Percentiles rank a stretch among this genome's conserved stretches.
Evolutionary conservation across 495 filamentous ascomycete species (phyloP).

Genomic region (Trichoderma asperelloides): DNA sequence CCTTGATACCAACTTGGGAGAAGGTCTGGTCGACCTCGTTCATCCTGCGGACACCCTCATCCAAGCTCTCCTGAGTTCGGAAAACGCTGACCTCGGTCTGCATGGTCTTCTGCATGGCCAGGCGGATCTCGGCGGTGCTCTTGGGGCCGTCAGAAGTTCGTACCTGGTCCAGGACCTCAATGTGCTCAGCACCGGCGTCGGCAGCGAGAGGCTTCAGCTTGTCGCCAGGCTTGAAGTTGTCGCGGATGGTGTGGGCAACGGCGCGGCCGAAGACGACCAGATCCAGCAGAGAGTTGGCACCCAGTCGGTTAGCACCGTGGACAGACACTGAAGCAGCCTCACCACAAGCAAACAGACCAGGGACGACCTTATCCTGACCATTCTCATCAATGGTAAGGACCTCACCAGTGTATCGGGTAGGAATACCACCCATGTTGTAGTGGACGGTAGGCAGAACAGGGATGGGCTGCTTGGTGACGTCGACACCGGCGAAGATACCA

Average conservation of each 20-base stretch:
- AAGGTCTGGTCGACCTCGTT: slow-evolving; percentile 72
- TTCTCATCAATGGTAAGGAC: slow-evolving; percentile 74
- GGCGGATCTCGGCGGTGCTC: slow-evolving; percentile 75
- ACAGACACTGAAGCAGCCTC: slow-evolving; percentile 96
- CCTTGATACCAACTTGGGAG: slow-evolving; percentile 79
- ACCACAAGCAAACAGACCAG: slow-evolving; percentile 91
- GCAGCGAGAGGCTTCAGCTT: slow-evolving; percentile 66
- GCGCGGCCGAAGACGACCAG: slow-evolving; percentile 95
- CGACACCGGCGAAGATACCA: slow-evolving; percentile 91
- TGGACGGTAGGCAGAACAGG: slow-evolving; percentile 95
- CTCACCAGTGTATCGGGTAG: slow-evolving; percentile 93
- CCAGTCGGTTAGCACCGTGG: slow-evolving; percentile 94
- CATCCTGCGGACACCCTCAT: slow-evolving; percentile 78
- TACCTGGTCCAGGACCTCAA: slow-evolving; percentile 76
- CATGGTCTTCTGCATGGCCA: slow-evolving; percentile 96
- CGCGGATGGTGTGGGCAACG: slow-evolving; percentile 89
- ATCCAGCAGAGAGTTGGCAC: slow-evolving; percentile 96
- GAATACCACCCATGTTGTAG: slow-evolving; percentile 99
- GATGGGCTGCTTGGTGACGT: slow-evolving; percentile 93
- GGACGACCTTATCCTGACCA: slow-evolving; percentile 89
- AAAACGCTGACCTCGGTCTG: slow-evolving; percentile 95
- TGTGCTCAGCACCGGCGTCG: slow-evolving; percentile 78
- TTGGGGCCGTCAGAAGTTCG: slow-evolving; percentile 77
- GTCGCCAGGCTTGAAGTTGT: slow-evolving; percentile 72
- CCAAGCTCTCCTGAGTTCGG: slow-evolving; percentile 81